Evolutionary conservation across 2,329 filamentous ascomycete species (phyloP).

Genomic region (Aspergillus uvarum): DNA sequence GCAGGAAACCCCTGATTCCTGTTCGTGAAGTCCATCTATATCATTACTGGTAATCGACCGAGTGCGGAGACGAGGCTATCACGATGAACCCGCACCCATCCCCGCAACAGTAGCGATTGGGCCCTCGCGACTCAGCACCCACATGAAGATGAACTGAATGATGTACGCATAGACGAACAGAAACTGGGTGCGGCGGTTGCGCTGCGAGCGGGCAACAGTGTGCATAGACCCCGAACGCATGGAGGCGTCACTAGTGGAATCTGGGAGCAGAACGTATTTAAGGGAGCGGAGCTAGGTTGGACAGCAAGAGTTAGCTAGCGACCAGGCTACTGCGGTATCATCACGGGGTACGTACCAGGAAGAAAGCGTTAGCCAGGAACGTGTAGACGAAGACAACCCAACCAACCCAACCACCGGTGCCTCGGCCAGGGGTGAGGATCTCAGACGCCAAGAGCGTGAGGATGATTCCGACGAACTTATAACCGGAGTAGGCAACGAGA

Average conservation of each 20-base stretch:
- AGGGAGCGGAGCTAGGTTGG: slow-evolving; percentile 75
- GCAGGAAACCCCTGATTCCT: slow-evolving; percentile 7
- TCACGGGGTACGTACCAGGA: slow-evolving; percentile 64
- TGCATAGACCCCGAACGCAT: slow-evolving; percentile 61
- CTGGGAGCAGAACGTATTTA: slow-evolving; percentile 91
- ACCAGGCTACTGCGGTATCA: neutral
- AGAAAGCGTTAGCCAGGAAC: slow-evolving; percentile 91
- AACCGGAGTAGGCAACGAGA: slow-evolving; percentile 91
- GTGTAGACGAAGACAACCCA: slow-evolving; percentile 91
- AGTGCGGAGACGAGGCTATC: slow-evolving; percentile 9
- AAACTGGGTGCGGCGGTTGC: slow-evolving; percentile 85
- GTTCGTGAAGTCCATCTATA: slow-evolving; percentile 24
- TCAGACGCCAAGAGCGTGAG: slow-evolving; percentile 79
- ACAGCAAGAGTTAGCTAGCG: neutral
- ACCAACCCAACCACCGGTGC: slow-evolving; percentile 82
- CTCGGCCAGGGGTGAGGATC: slow-evolving; percentile 71
- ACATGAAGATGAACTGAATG: slow-evolving; percentile 94
- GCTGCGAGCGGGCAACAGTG: slow-evolving; percentile 78
- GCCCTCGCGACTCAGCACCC: slow-evolving; percentile 64
- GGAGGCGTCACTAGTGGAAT: slow-evolving; percentile 66
- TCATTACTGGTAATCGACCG: slow-evolving; percentile 20
- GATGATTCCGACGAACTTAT: slow-evolving; percentile 98
- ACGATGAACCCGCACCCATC: slow-evolving; percentile 14
- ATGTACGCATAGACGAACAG: slow-evolving; percentile 92
- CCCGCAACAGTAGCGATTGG: slow-evolving; percentile 31